Conservation (phyloP, 2,329 filamentous ascomycete species). For the Talaromyces islandicus region DNA sequence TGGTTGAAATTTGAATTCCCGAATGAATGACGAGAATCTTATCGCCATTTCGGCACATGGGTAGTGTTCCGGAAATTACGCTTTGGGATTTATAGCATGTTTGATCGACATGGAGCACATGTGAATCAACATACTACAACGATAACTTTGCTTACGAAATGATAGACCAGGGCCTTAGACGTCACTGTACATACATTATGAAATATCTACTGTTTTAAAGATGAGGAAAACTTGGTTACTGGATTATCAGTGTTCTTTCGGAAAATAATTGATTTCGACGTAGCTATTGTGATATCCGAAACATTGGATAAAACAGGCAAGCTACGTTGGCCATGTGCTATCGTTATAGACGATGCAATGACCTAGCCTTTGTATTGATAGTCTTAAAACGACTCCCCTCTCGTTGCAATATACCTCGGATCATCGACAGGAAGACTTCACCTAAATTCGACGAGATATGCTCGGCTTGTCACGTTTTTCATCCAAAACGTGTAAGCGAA, state of each 20-base stretch:
- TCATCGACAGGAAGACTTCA: background rate
- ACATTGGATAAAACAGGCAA: background rate
- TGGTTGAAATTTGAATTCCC: background rate
- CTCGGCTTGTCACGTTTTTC: background rate
- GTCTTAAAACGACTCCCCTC: background rate
- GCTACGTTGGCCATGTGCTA: background rate
- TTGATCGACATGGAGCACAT: no score
- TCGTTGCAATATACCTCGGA: background rate
- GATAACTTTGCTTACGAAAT: background rate
- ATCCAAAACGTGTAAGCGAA: background rate
- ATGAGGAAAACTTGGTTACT: background rate
- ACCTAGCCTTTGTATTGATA: background rate
- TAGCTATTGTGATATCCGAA: background rate
- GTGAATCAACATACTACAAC: background rate
- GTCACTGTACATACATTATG: no score
- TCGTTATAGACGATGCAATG: background rate
- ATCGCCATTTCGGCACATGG: background rate
- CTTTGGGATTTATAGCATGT: no score
- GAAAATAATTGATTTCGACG: background rate
- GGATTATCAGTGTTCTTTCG: background rate
- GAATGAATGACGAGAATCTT: background rate
- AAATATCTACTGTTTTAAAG: background rate
- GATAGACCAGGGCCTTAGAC: background rate
- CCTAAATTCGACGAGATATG: background rate
- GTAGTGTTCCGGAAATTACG: background rate